Evolutionary conservation across 768 basidiomycete species (phyloP).

Genomic region (Mycena metata): DNA sequence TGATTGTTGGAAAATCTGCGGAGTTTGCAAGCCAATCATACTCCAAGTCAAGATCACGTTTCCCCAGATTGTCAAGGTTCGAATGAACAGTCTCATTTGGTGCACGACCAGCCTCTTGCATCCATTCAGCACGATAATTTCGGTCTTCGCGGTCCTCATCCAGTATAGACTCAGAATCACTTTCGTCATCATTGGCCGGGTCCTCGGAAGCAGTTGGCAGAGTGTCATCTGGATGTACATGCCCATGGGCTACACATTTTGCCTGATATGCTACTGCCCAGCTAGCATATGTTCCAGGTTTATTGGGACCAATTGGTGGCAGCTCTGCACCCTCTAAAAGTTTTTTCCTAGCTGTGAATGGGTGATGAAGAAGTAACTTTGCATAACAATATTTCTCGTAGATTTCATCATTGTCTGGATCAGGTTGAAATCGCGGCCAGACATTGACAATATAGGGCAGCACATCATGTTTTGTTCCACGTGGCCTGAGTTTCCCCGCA

Average conservation of each 20-base stretch:
- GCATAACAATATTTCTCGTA: constrained; percentile 38
- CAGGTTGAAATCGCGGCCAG: constrained; percentile 25
- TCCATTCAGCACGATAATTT: constrained; percentile 38
- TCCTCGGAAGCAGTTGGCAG: neutral
- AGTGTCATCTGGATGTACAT: constrained; percentile 11
- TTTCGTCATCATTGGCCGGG: constrained; percentile 8
- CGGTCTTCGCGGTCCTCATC: constrained; percentile 25
- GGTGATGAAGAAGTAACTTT: constrained; percentile 34
- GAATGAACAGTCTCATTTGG: constrained; percentile 31
- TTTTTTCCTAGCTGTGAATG: constrained; percentile 17
- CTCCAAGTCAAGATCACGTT: constrained; percentile 37
- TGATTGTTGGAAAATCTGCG: constrained; percentile 14
- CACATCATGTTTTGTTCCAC: too few species aligned
- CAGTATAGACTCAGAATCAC: constrained; percentile 34
- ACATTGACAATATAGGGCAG: constrained; percentile 32
- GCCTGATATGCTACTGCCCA: constrained; percentile 30
- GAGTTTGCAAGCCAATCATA: constrained; percentile 42
- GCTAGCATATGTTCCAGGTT: constrained; percentile 1
- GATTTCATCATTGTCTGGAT: constrained; percentile 25
- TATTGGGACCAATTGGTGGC: too few species aligned
- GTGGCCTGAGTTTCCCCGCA: too few species aligned
- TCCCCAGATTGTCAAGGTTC: constrained; percentile 29
- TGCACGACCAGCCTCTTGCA: constrained; percentile 37
- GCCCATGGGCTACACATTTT: constrained; percentile 3
- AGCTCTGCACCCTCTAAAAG: neutral